A percentile compares a stretch with the other conserved stretches of the same genome.
Conservation (phyloP, 805 yeast species). For the Jamesozyma lodderae region DNA sequence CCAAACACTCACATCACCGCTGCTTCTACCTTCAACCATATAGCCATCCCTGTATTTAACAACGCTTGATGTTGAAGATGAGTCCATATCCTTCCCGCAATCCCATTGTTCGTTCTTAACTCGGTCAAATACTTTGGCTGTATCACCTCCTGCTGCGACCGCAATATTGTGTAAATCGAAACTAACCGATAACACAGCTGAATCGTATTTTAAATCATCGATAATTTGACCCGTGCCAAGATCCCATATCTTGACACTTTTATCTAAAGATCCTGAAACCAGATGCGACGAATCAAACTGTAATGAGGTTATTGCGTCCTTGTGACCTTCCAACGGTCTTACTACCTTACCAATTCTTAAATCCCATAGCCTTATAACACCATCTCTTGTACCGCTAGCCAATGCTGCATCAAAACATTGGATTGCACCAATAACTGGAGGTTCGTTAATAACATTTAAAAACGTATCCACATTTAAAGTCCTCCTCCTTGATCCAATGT, state of each 20-base stretch:
- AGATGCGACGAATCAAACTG: slow-evolving; percentile 57
- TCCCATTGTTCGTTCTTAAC: slow-evolving; percentile 43
- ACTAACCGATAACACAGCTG: slow-evolving; percentile 45
- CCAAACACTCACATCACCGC: slow-evolving; percentile 59
- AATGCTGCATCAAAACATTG: slow-evolving; percentile 68
- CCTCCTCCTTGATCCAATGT: slow-evolving; percentile 15
- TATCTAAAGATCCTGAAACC: slow-evolving; percentile 54
- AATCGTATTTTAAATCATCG: slow-evolving; percentile 52
- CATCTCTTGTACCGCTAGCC: slow-evolving; percentile 72
- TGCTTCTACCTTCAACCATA: slow-evolving; percentile 51
- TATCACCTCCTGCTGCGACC: slow-evolving; percentile 38
- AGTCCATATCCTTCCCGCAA: slow-evolving; percentile 38
- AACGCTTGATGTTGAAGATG: slow-evolving; percentile 58
- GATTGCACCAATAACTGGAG: slow-evolving; percentile 51
- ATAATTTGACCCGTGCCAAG: slow-evolving; percentile 53
- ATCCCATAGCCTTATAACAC: slow-evolving; percentile 69
- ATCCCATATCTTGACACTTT: slow-evolving; percentile 63
- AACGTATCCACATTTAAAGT: slow-evolving; percentile 6
- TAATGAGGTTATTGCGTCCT: slow-evolving; percentile 55
- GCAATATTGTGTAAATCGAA: slow-evolving; percentile 54
- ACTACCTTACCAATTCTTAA: slow-evolving; percentile 60
- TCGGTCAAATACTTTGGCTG: slow-evolving; percentile 49
- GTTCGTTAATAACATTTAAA: slow-evolving; percentile 1
- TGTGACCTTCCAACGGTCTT: slow-evolving; percentile 54
- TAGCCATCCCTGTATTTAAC: slow-evolving; percentile 57